Base-by-base conservation (phyloP, 768 basidiomycete species). In the Boletus speciosus region DNA sequence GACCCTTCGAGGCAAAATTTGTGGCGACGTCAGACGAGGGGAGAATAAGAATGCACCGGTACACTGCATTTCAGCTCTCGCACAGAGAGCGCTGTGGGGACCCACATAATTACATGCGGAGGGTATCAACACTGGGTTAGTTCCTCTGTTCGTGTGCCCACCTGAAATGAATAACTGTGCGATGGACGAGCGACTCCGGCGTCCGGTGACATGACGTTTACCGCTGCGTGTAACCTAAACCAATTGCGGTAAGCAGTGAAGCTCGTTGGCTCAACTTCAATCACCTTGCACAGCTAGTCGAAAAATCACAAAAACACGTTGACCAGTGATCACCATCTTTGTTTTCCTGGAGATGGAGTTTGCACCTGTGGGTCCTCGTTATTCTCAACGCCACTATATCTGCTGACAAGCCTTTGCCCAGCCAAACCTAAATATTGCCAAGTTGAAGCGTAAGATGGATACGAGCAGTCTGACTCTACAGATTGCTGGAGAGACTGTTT, bases 291-390 rank as follows among this genome's bases (percentile, higher is more conserved):
- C 64, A 58, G 66, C 57, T 15, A 47, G 19, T 6, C 29, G 29
- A 29, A 29, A 29, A 0, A 9, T 1, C 16, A 38, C 41, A 23
- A 41, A 27, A 60, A 50, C 63, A 56, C 66, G 66, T 66, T 68
- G 58, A 41, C 43, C 9, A 44, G 39, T 34, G 31, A 43, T n/a
- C 55, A 47, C 36, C 49, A 54, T 14, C 44, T 21, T 29, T 0
- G 1, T 16, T n/a, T 27, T 23, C 36, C 6, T 15, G 25, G 27
- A 19, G 39, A 71, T 70, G 70, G 64, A 71, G 15, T 71, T 61
- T 62, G 48, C 51, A 12, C 59, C 58, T 52, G 68, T 71, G 57
- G 66, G 68, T 71, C 64, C 68, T 49, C 35, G 10, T 45, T 11
- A 15, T 42, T 48, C 34, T 46, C 7, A 1, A 39, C 37, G 37